Evolutionary conservation across 257 asterid genomes (phyloP), one percentile per base, ranked within the genome.

Genomic region (Nicotiana noctiflora): DNA sequence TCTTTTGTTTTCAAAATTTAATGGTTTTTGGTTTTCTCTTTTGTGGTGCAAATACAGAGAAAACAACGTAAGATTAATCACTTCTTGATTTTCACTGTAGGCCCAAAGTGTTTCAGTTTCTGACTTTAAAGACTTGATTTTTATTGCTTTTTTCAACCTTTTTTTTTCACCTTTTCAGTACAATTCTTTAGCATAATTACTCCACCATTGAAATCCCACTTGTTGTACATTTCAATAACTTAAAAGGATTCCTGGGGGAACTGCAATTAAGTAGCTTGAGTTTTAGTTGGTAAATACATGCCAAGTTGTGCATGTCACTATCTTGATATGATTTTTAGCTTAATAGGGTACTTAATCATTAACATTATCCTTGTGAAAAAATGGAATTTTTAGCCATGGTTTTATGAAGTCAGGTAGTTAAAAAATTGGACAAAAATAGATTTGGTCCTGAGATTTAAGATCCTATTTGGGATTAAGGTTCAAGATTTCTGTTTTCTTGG

Each of bases 61-160:
- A 6, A 40, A 40, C 2, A 8, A 2, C 1, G 6, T 31, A 29
- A 46, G 23, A n/a, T 14, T 77, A 59, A 37, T 77, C 27, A 77
- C 37, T 59, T 77, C 44, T 15, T 60, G 74, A 5, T 13, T 77
- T 57, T 37, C 8, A 25, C 23, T 37, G 37, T 56, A 32, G 53
- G 7, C 40, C 81, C 74, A 21, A 32, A 23, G 74, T 64, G 31
- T 31, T 64, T 6, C 31, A 64, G 49, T 40, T 40, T 40, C 49
- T 40, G 12, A 40, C 49, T 40, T 8, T 40, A 40, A 78, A 61
- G 75, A 14, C 25, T 61, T 46, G 81, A 60, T 79, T 66, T 62
- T 61, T 79, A 27, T 62, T 79, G 63, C 76, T 62, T 77, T 79
- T 56, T 49, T 23, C n/a, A 79, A 51, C n/a, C 49, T 15, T 44